These are phyloP conservation scores for Cryptosporidium meleagridis DNA, from an alignment of 169 alveolate genomes.

Conservation along the genomic window DNA sequence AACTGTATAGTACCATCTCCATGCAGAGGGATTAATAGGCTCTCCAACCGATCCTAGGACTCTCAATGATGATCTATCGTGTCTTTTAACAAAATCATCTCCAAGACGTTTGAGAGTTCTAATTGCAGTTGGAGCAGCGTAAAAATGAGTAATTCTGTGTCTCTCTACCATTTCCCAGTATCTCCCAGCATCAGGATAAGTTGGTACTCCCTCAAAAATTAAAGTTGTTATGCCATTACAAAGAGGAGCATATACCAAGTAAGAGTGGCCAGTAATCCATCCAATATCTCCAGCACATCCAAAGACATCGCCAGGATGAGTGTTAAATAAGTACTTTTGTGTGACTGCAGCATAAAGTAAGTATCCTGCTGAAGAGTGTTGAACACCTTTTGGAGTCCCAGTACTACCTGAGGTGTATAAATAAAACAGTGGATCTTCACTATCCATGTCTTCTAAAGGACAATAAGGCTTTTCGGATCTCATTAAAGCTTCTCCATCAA, in stretches of 20 bases:
- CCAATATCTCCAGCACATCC: conserved; percentile 97
- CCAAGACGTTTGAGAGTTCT: conserved; percentile 89
- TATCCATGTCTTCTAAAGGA: conserved; percentile 92
- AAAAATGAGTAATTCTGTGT: conserved; percentile 91
- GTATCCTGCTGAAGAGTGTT: conserved; percentile 94
- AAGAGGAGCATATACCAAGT: conserved; percentile 95
- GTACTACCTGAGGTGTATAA: conserved; percentile 97
- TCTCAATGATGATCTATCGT: conserved; percentile 82
- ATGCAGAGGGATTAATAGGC: conserved; percentile 94
- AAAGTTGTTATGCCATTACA: conserved; percentile 93
- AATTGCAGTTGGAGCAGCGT: conserved; percentile 98
- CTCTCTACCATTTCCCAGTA: conserved; percentile 90
- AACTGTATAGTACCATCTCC: conserved; percentile 93
- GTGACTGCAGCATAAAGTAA: conserved; percentile 90
- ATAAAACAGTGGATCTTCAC: conserved; percentile 93
- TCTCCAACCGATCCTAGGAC: conserved; percentile 92
- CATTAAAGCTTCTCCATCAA: conserved; percentile 86
- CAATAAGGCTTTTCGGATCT: conserved; percentile 90
- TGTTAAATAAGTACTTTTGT: conserved; percentile 89
- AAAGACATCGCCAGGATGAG: conserved; percentile 88
- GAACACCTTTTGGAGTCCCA: conserved; percentile 95
- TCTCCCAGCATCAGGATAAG: conserved; percentile 93
- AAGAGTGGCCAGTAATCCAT: conserved; percentile 98
- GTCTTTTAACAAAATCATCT: conserved; percentile 80
- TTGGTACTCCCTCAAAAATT: conserved; percentile 95